phyloP scores from a whole-genome alignment of 2,329 filamentous ascomycete genomes.

The Grosmannia clavigera region DNA sequence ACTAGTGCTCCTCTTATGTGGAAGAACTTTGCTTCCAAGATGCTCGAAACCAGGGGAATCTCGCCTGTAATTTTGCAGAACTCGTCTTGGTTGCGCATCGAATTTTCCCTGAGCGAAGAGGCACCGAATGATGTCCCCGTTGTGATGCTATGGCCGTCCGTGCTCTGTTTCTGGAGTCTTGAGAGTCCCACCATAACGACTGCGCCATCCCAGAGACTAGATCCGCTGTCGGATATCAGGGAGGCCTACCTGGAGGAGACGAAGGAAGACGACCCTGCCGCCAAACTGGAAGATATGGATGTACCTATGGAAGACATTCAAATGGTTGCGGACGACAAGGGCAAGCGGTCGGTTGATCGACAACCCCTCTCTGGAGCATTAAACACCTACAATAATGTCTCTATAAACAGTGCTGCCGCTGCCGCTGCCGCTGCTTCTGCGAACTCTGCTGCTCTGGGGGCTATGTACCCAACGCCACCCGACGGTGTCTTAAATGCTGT shows the following conservation, averaged over 20 bases:
- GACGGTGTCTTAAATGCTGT: constrained; percentile 45
- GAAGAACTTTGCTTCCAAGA: constrained; percentile 32
- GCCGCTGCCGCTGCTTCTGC: constrained; percentile 16
- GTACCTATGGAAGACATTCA: constrained; percentile 8
- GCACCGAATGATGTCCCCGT: constrained; percentile 28
- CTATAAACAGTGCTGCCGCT: constrained; percentile 18
- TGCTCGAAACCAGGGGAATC: constrained; percentile 38
- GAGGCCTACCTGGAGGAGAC: constrained; percentile 8
- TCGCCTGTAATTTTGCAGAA: constrained; percentile 28
- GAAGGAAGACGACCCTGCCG: constrained; percentile 2
- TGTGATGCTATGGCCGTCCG: constrained; percentile 41
- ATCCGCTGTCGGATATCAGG: constrained; percentile 7
- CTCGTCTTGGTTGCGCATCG: constrained; percentile 37
- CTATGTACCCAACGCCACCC: constrained; percentile 61
- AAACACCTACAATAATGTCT: constrained; percentile 21
- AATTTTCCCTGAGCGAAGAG: constrained; percentile 25
- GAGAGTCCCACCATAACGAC: constrained; percentile 2
- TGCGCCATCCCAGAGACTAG: constrained; percentile 7
- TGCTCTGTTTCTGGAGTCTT: constrained; percentile 37
- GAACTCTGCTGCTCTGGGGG: constrained; percentile 26
- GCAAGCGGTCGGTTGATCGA: background rate
- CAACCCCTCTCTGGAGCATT: background rate
- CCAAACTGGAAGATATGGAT: constrained; percentile 1
- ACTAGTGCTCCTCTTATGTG: constrained; percentile 6
- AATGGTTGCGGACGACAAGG: background rate